Evolutionary conservation across 2,329 filamentous ascomycete genomes (phyloP).

Genomic region (Ceratocystis destructans): DNA sequence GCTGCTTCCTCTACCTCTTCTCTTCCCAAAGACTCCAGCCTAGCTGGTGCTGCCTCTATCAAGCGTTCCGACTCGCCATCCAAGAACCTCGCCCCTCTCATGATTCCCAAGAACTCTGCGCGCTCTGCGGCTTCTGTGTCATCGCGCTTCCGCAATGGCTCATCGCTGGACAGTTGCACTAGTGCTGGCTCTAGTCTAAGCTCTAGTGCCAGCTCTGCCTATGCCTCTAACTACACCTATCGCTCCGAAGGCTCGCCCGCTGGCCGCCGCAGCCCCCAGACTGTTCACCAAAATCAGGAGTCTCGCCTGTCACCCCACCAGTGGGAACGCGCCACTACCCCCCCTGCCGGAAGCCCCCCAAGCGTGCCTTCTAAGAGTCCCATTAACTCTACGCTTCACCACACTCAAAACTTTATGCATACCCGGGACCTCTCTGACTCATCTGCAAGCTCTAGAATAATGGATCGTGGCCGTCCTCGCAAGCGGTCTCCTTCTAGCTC

Average conservation of each 20-base stretch:
- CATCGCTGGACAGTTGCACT: slow-evolving; percentile 11
- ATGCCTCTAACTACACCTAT: slow-evolving; percentile 3
- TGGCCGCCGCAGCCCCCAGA: background rate
- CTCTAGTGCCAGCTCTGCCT: background rate
- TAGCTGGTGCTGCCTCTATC: background rate
- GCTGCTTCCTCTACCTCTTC: slow-evolving; percentile 1
- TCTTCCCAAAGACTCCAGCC: background rate
- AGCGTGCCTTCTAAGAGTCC: slow-evolving; percentile 11
- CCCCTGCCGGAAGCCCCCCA: slow-evolving; percentile 10
- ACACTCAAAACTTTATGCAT: slow-evolving; percentile 26
- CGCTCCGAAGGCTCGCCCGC: slow-evolving; percentile 10
- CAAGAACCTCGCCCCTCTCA: slow-evolving; percentile 13
- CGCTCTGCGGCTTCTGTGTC: slow-evolving; percentile 10
- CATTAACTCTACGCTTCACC: background rate
- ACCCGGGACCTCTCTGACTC: slow-evolving; percentile 41
- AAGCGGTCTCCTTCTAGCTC: slow-evolving; percentile 36
- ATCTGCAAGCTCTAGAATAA: slow-evolving; percentile 31
- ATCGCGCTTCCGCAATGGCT: slow-evolving; percentile 16
- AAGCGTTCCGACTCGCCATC: slow-evolving; percentile 12
- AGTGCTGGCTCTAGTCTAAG: slow-evolving; percentile 7
- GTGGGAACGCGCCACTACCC: slow-evolving; percentile 7
- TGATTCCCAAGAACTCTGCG: slow-evolving; percentile 14
- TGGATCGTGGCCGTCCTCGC: slow-evolving; percentile 48
- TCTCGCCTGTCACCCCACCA: background rate
- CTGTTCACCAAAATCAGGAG: background rate